These are phyloP conservation scores for Pseudogymnoascus sp. DNA, from an alignment of 2,329 filamentous ascomycete genomes.

Conservation along the genomic window DNA sequence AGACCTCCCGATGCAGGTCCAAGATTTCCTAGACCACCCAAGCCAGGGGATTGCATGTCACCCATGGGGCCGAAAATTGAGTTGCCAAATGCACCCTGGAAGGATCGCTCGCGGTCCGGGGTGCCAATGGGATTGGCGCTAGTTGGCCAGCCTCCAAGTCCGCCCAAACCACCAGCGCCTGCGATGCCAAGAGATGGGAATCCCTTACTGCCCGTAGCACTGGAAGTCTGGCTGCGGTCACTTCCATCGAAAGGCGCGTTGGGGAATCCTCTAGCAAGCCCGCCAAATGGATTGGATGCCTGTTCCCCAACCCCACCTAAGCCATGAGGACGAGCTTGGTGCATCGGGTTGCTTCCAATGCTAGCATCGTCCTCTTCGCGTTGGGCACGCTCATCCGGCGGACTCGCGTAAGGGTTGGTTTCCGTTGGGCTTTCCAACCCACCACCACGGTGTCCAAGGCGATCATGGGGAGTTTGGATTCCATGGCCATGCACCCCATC, in stretches of 20 bases:
- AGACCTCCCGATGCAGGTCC: constrained; percentile 49
- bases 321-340: constrained; percentile 44
- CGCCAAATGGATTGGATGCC: constrained; percentile 45
- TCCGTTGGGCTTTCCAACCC: constrained; percentile 71
- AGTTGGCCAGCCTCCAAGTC: constrained; percentile 39
- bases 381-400: constrained; percentile 65
- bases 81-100: constrained; percentile 61
- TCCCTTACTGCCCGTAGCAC: constrained; percentile 65
- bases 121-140: constrained; percentile 58
- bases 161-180: constrained; percentile 42
- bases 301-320: constrained; percentile 47
- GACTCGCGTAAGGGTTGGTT: constrained; percentile 94
- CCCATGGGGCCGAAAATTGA: constrained; percentile 71
- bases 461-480: constrained; percentile 37
- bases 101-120: constrained; percentile 58
- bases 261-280: constrained; percentile 45
- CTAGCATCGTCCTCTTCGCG: constrained; percentile 45
- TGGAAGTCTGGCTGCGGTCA: constrained; percentile 89
- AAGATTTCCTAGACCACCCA: constrained; percentile 63
- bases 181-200: constrained; percentile 58
- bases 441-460: constrained; percentile 55
- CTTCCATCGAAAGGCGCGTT: constrained; percentile 51
- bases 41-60: constrained; percentile 67
- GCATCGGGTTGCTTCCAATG: constrained; percentile 23
- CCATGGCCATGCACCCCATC: constrained; percentile 51